A percentile compares a stretch with the other conserved stretches of the same genome.
Conservation (phyloP, 2,329 filamentous ascomycete genomes). For the Blastomyces parvus region DNA sequence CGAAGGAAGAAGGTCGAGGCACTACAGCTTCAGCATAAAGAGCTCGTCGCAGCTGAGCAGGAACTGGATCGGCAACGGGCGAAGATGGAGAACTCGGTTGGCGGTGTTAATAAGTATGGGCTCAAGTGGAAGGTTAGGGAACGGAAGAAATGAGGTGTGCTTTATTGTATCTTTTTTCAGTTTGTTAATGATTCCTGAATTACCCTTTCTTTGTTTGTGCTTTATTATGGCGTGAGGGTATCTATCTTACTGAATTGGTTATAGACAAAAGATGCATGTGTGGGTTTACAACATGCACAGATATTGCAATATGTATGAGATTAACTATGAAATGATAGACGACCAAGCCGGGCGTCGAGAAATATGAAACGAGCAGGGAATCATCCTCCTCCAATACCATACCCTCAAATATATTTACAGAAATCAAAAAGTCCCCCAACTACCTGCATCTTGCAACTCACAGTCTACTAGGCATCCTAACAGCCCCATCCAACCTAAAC, state of each 20-base stretch:
- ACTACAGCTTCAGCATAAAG: constrained; percentile 45
- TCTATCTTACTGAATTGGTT: constrained; percentile 1
- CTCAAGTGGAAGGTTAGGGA: constrained; percentile 56
- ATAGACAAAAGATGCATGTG: constrained; percentile 1
- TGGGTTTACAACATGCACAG: background rate
- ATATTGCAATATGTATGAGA: background rate
- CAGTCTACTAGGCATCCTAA: constrained; percentile 20
- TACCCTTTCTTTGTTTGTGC: background rate
- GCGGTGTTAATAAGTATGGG: constrained; percentile 54
- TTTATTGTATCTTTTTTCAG: background rate
- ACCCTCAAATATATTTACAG: background rate
- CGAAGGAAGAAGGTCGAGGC: constrained; percentile 43
- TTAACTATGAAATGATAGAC: background rate
- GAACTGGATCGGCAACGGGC: constrained; percentile 51
- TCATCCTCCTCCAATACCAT: background rate
- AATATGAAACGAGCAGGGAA: background rate
- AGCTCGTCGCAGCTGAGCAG: constrained; percentile 47
- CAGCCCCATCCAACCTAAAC: constrained; percentile 20
- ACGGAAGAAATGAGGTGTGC: constrained; percentile 43
- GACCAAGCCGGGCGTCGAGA: background rate
- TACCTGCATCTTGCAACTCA: background rate
- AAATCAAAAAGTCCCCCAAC: background rate
- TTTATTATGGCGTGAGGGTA: background rate
- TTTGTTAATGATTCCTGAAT: constrained; percentile 4
- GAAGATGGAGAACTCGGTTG: constrained; percentile 51